Evolutionary conservation across 768 basidiomycete species (phyloP).

Genomic region (Phylloporus scabripes): DNA sequence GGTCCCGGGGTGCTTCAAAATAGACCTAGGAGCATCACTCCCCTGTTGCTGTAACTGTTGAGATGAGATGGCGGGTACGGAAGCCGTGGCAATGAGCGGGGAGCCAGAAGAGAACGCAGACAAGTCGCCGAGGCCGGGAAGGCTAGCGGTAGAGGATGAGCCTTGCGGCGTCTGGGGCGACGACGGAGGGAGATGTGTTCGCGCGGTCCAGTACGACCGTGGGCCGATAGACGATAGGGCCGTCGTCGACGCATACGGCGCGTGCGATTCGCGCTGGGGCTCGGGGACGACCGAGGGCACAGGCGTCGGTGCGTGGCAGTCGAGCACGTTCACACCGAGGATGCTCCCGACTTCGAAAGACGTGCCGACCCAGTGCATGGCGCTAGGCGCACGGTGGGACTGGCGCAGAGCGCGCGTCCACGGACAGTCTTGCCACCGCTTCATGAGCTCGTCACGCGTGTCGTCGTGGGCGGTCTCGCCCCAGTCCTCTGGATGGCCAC

Average conservation of each 20-base stretch:
- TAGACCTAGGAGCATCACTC: conserved; percentile 17
- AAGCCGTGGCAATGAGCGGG: conserved; percentile 15
- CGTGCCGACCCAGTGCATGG: conserved; percentile 57
- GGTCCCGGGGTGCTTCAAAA: conserved; percentile 17
- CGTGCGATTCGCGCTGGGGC: neutral
- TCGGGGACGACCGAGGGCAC: conserved; percentile 1
- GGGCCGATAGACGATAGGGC: conserved; percentile 19
- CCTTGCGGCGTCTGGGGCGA: conserved; percentile 5
- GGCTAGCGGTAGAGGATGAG: conserved; percentile 8
- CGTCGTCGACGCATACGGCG: conserved; percentile 15
- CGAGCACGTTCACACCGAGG: conserved; percentile 60
- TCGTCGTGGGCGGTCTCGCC: conserved; percentile 46
- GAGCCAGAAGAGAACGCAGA: conserved; percentile 22
- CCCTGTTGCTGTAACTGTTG: conserved; percentile 6
- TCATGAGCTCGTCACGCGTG: conserved; percentile 51
- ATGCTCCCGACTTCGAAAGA: conserved; percentile 78
- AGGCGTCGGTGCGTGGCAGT: conserved; percentile 16
- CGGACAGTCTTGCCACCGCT: conserved; percentile 60
- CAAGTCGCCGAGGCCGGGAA: conserved; percentile 7
- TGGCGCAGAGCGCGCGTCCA: conserved; percentile 50
- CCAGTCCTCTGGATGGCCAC: conserved; percentile 67
- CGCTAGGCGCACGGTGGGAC: neutral
- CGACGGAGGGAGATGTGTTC: conserved; percentile 12
- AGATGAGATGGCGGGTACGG: conserved; percentile 8
- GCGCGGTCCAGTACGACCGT: conserved; percentile 21